Percentiles rank a stretch among this genome's conserved stretches.
phyloP scores from a whole-genome alignment of 2,329 filamentous ascomycete genomes.

The Sclerotinia spermophila region DNA sequence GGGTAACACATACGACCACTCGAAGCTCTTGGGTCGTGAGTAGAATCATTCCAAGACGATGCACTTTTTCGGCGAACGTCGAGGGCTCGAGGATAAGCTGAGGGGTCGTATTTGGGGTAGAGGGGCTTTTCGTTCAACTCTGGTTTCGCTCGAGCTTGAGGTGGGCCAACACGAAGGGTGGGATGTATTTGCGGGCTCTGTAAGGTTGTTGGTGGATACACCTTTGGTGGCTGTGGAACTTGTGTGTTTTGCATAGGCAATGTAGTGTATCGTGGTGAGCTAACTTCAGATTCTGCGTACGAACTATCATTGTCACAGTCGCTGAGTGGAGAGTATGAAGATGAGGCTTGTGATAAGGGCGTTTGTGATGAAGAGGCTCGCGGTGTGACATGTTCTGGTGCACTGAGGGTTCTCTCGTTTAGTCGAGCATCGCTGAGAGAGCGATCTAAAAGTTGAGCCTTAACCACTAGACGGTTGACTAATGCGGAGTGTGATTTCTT shows the following conservation, averaged over 20 bases:
- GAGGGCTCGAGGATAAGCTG: not conserved
- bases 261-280: not conserved
- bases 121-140: not conserved
- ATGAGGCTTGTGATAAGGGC: slow-evolving; percentile 2
- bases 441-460: slow-evolving; percentile 41
- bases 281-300: not conserved
- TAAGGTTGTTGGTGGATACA: not conserved
- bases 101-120: slow-evolving; percentile 2
- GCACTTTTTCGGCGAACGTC: slow-evolving; percentile 1
- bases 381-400: not conserved
- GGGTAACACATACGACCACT: not conserved
- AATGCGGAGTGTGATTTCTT: slow-evolving; percentile 70
- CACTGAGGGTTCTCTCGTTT: slow-evolving; percentile 5
- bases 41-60: slow-evolving; percentile 10
- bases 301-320: slow-evolving; percentile 19
- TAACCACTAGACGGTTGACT: slow-evolving; percentile 59
- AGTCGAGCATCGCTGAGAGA: slow-evolving; percentile 24
- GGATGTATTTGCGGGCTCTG: slow-evolving; percentile 12
- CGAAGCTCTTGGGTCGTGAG: not conserved
- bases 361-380: not conserved
- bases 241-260: slow-evolving; percentile 2
- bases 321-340: slow-evolving; percentile 16
- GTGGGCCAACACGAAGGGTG: not conserved
- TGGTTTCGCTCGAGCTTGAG: not conserved
- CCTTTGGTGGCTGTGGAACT: not conserved